A percentile compares a stretch with the other conserved stretches of the same genome.
Conservation (phyloP, 2,329 filamentous ascomycete species). For the Fulvia fulva region DNA sequence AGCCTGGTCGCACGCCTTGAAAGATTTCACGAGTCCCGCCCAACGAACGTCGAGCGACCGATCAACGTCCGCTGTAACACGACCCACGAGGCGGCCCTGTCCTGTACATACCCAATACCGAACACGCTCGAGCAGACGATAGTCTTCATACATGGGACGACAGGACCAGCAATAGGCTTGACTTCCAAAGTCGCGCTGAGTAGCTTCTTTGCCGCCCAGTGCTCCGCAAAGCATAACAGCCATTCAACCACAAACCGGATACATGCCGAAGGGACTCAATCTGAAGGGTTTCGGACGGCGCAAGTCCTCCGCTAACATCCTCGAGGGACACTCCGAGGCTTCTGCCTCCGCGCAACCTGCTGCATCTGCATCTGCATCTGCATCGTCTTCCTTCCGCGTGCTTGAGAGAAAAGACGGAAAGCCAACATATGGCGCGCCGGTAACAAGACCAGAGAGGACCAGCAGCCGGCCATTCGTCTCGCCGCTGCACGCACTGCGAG, state of each 20-base stretch:
- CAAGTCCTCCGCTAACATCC: conserved; percentile 53
- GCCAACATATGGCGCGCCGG: conserved; percentile 25
- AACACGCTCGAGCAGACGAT: background rate
- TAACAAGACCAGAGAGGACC: conserved; percentile 29
- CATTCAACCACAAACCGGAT: conserved; percentile 22
- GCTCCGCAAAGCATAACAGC: background rate
- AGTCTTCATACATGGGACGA: background rate
- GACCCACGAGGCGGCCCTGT: conserved; percentile 5
- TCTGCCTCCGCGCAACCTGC: conserved; percentile 15
- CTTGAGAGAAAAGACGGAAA: conserved; percentile 50
- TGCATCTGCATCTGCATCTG: too few species aligned
- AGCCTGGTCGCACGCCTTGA: background rate
- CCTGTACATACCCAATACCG: conserved; percentile 3
- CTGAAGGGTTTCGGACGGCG: conserved; percentile 51
- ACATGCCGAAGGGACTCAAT: conserved; percentile 52
- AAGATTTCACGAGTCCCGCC: background rate
- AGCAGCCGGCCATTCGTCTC: conserved; percentile 33
- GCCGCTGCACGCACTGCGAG: conserved; percentile 31
- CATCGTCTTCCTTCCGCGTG: conserved; percentile 49
- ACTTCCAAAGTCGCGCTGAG: background rate
- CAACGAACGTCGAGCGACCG: background rate
- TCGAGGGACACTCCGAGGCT: conserved; percentile 40
- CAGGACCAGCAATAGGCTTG: background rate
- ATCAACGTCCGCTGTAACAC: background rate
- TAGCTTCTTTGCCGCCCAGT: background rate